phyloP scores from a whole-genome alignment of 164 flowering plant genomes.

The Houttuynia cordata region DNA sequence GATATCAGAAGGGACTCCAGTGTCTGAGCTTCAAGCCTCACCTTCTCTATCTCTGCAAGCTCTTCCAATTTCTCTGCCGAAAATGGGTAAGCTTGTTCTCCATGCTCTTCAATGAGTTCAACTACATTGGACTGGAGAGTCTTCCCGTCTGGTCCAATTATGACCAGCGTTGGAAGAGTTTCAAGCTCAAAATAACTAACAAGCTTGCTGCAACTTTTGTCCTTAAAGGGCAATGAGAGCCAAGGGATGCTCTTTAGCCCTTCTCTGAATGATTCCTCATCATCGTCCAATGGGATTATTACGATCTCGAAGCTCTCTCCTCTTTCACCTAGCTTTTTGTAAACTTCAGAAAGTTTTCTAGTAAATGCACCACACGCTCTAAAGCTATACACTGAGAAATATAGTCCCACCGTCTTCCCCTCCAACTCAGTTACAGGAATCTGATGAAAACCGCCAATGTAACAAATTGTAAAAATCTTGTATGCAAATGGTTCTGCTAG shows the following conservation, averaged over 20 bases:
- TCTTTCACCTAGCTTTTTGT: slow-evolving; percentile 13
- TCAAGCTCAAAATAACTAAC: slow-evolving; percentile 10
- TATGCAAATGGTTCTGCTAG: neutral
- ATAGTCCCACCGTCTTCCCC: slow-evolving; percentile 25
- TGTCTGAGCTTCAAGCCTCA: slow-evolving; percentile 17
- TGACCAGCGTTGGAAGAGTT: slow-evolving; percentile 10
- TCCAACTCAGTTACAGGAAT: slow-evolving; percentile 22
- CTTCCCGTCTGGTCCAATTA: slow-evolving; percentile 21
- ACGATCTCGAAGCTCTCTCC: slow-evolving; percentile 21
- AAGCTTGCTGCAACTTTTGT: slow-evolving; percentile 8
- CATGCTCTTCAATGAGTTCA: slow-evolving; percentile 14
- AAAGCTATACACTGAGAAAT: slow-evolving; percentile 8
- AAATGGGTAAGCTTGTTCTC: slow-evolving; percentile 25
- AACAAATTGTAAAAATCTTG: neutral
- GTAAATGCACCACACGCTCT: slow-evolving; percentile 11
- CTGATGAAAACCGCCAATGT: slow-evolving; percentile 8
- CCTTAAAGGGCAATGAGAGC: slow-evolving; percentile 18
- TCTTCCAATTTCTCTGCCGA: slow-evolving; percentile 18
- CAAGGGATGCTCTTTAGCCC: slow-evolving; percentile 12
- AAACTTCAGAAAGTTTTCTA: slow-evolving; percentile 10
- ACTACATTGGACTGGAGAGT: slow-evolving; percentile 16
- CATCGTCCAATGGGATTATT: slow-evolving; percentile 8
- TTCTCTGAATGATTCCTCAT: slow-evolving; percentile 10
- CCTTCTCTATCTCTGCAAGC: slow-evolving; percentile 21
- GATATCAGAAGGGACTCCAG: slow-evolving; percentile 25